phyloP scores from a whole-genome alignment of 495 filamentous ascomycete genomes.

The Tetracladium setigerum region DNA sequence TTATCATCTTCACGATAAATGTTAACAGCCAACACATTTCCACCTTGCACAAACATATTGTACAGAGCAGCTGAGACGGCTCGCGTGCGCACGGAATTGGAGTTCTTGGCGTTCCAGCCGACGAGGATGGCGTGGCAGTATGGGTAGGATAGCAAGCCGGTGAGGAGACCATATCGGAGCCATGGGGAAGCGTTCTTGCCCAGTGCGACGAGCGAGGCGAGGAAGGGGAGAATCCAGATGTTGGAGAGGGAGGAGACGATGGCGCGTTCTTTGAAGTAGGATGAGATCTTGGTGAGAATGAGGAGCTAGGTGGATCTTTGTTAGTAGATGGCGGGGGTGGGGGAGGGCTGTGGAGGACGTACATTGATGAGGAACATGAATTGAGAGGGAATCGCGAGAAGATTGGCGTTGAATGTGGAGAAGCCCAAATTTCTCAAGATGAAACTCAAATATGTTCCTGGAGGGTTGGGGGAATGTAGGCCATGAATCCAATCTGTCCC shows the following conservation, averaged over 20 bases:
- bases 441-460: constrained; percentile 48
- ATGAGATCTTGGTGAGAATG: constrained; percentile 38
- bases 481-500: constrained; percentile 45
- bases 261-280: constrained; percentile 42
- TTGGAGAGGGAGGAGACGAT: constrained; percentile 39
- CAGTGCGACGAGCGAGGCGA: constrained; percentile 40
- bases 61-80: constrained; percentile 60
- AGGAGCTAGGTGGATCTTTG: constrained; percentile 31
- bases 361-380: constrained; percentile 36
- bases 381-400: constrained; percentile 57
- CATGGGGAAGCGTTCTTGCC: constrained; percentile 32
- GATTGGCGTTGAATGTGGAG: constrained; percentile 54
- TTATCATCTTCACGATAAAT: constrained; percentile 55
- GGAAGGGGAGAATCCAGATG: constrained; percentile 48
- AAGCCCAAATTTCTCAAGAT: constrained; percentile 51
- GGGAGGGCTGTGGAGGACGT: constrained; percentile 17
- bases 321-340: neutral
- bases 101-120: constrained; percentile 31
- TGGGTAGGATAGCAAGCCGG: constrained; percentile 38
- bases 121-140: constrained; percentile 40
- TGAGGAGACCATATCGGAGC: constrained; percentile 45
- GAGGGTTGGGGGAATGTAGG: constrained; percentile 28
- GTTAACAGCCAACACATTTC: constrained; percentile 42
- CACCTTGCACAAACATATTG: constrained; percentile 65
- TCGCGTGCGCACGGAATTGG: constrained; percentile 57